Conservation (phyloP, 768 basidiomycete genomes). For the Mycena crocata region DNA sequence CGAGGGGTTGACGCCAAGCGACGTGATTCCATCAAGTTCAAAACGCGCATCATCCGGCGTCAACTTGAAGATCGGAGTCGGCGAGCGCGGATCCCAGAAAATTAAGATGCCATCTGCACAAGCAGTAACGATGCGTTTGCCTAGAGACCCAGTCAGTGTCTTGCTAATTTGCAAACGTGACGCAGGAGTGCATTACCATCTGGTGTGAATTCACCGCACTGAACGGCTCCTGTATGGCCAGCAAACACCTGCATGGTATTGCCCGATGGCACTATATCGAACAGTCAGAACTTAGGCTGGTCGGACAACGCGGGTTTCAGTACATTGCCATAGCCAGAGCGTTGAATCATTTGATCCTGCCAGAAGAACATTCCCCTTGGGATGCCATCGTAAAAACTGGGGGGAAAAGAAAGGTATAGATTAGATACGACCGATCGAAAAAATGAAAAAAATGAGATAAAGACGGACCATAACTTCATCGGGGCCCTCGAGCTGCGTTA, state of each 20-base stretch:
- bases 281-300: constrained; percentile 1
- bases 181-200: constrained; percentile 67
- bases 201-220: constrained; percentile 92
- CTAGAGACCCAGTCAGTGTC: constrained; percentile 48
- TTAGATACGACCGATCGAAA: not conserved
- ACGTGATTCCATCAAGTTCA: constrained; percentile 85
- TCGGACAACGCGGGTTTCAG: constrained; percentile 38
- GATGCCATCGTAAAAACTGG: constrained; percentile 98
- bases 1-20: constrained; percentile 84
- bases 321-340: constrained; percentile 98
- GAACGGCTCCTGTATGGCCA: constrained; percentile 86
- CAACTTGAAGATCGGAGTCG: constrained; percentile 86
- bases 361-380: constrained; percentile 87
- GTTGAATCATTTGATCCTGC: constrained; percentile 95
- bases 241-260: constrained; percentile 96
- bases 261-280: constrained; percentile 80
- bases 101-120: constrained; percentile 86
- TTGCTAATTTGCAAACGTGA: constrained; percentile 3
- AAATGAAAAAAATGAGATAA: not conserved
- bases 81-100: constrained; percentile 90
- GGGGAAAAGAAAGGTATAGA: too few species aligned
- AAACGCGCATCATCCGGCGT: constrained; percentile 78
- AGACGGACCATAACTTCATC: constrained; percentile 92
- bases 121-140: constrained; percentile 90
- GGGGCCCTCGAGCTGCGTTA: constrained; percentile 92